A percentile compares a stretch with the other conserved stretches of the same genome.
Evolutionary conservation across 2,329 filamentous ascomycete species (phyloP).

Genomic region (Aschersonia sp.): DNA sequence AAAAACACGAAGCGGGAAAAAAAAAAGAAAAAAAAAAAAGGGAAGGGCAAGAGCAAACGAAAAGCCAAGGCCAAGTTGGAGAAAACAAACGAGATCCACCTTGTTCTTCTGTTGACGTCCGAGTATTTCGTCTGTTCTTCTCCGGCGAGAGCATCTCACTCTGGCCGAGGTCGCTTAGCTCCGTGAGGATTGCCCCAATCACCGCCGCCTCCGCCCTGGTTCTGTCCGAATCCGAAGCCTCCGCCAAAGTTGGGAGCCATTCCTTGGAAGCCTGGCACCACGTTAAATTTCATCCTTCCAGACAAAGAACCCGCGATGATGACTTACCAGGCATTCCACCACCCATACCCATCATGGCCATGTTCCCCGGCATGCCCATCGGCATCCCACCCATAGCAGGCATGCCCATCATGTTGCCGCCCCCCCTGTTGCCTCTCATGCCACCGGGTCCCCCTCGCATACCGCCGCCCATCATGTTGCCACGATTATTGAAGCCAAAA

Average conservation of each 20-base stretch:
- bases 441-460: slow-evolving; percentile 32
- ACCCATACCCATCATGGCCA: slow-evolving; percentile 37
- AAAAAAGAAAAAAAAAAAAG: no score
- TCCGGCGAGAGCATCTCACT: slow-evolving; percentile 22
- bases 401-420: slow-evolving; percentile 36
- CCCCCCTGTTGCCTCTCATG: slow-evolving; percentile 34
- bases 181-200: slow-evolving; percentile 72
- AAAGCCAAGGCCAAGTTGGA: no score
- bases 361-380: slow-evolving; percentile 44
- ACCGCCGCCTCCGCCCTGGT: slow-evolving; percentile 31
- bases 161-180: slow-evolving; percentile 63
- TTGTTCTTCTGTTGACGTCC: background rate
- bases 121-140: background rate
- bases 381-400: slow-evolving; percentile 30
- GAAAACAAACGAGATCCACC: background rate
- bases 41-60: no score
- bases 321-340: slow-evolving; percentile 22
- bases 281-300: no score
- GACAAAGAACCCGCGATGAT: background rate
- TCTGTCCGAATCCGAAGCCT: slow-evolving; percentile 47
- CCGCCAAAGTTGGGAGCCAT: slow-evolving; percentile 60
- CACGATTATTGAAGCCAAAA: slow-evolving; percentile 33
- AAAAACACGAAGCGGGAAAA: no score
- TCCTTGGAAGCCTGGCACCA: slow-evolving; percentile 43
- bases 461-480: slow-evolving; percentile 23